phyloP scores from a whole-genome alignment of 768 basidiomycete genomes.

The Pisolithus albus region DNA sequence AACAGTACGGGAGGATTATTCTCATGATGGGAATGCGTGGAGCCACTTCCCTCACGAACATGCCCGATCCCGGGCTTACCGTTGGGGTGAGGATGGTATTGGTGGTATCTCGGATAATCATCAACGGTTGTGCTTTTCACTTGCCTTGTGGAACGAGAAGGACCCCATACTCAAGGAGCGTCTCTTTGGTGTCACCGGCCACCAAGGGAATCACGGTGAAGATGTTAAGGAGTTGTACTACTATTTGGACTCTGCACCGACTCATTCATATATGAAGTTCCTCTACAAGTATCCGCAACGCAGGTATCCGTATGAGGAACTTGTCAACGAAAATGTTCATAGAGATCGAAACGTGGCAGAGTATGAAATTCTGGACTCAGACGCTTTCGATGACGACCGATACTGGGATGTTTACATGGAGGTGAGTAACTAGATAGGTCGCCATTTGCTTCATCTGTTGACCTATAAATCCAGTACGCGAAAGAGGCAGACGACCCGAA shows the following conservation, averaged over 20 bases:
- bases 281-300: constrained; percentile 98
- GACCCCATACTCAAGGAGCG: constrained; percentile 97
- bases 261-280: constrained; percentile 99
- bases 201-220: constrained; percentile 98
- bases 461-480: constrained; percentile 61
- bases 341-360: constrained; percentile 82
- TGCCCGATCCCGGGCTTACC: constrained; percentile 87
- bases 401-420: constrained; percentile 99
- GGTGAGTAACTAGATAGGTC: constrained; percentile 39
- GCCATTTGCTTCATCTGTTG: constrained; percentile 6
- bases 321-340: constrained; percentile 78
- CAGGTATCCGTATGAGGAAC: constrained; percentile 87
- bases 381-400: constrained; percentile 82
- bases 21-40: constrained; percentile 93
- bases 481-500: constrained; percentile 93
- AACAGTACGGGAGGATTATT: constrained; percentile 98
- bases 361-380: constrained; percentile 91
- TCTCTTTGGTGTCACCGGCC: constrained; percentile 91
- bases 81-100: constrained; percentile 99
- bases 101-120: constrained; percentile 98
- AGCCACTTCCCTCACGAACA: constrained; percentile 92
- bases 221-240: constrained; percentile 99
- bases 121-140: constrained; percentile 83
- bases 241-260: constrained; percentile 97
- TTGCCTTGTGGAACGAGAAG: constrained; percentile 91